phyloP scores from a whole-genome alignment of 768 basidiomycete species.

The Guyanaporus albipodus region DNA sequence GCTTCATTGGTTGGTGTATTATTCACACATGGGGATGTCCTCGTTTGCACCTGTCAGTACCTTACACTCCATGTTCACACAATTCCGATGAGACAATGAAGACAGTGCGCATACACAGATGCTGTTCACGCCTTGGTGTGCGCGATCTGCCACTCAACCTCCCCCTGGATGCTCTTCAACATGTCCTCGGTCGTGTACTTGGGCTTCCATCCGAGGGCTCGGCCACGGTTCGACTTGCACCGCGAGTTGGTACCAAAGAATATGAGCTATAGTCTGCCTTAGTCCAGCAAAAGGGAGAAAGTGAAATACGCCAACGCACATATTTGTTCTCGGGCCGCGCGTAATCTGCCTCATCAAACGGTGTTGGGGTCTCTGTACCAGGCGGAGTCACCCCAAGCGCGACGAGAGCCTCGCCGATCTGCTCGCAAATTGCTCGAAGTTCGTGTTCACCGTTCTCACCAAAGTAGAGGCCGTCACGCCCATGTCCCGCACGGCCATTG shows the following conservation, averaged over 20 bases:
- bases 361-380: slow-evolving; percentile 30
- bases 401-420: slow-evolving; percentile 31
- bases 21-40: too few relatives aligned
- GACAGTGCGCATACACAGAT: too few relatives aligned
- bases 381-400: neutral
- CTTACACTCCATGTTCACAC: too few relatives aligned
- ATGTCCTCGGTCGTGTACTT: slow-evolving; percentile 28
- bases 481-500: slow-evolving; percentile 7
- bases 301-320: neutral
- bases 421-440: slow-evolving; percentile 38
- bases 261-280: slow-evolving; percentile 1
- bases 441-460: slow-evolving; percentile 46
- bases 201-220: slow-evolving; percentile 19
- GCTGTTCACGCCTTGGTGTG: too few relatives aligned
- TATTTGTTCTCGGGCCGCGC: neutral
- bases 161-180: slow-evolving; percentile 10
- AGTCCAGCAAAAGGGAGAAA: too few relatives aligned
- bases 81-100: too few relatives aligned
- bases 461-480: slow-evolving; percentile 48
- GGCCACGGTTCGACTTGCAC: slow-evolving; percentile 11
- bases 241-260: slow-evolving; percentile 17
- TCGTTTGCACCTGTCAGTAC: too few relatives aligned
- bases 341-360: slow-evolving; percentile 34
- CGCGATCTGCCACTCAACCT: slow-evolving; percentile 9
- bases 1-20: too few relatives aligned